These are phyloP conservation scores for Metschnikowia borealis DNA, from an alignment of 805 yeast genomes.

Conservation along the genomic window DNA sequence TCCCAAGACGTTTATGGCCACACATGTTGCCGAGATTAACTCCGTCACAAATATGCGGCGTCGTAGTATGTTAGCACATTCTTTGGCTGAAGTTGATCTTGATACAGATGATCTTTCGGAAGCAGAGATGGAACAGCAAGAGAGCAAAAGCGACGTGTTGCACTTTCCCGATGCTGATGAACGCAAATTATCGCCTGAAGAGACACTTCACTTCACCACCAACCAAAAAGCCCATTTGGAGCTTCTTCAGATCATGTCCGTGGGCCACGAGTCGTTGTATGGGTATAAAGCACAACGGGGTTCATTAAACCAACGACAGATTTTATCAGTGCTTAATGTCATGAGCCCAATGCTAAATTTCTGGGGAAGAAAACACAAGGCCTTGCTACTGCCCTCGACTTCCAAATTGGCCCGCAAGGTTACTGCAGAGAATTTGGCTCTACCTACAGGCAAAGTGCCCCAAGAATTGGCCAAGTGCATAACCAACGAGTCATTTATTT, in stretches of 20 bases:
- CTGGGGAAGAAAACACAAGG: slow-evolving; percentile 68
- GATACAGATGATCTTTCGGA: slow-evolving; percentile 42
- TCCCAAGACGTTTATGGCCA: slow-evolving; percentile 71
- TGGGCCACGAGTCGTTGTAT: slow-evolving; percentile 82
- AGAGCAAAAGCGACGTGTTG: slow-evolving; percentile 23
- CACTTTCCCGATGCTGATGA: slow-evolving; percentile 33
- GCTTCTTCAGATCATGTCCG: slow-evolving; percentile 67
- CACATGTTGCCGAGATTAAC: slow-evolving; percentile 79
- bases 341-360: slow-evolving; percentile 72
- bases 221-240: slow-evolving; percentile 77
- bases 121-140: slow-evolving; percentile 27
- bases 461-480: slow-evolving; percentile 41
- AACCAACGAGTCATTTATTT: slow-evolving; percentile 66
- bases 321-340: slow-evolving; percentile 65
- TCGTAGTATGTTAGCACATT: slow-evolving; percentile 70
- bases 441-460: slow-evolving; percentile 32
- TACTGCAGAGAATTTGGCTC: slow-evolving; percentile 24
- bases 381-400: slow-evolving; percentile 48
- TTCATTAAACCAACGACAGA: slow-evolving; percentile 54
- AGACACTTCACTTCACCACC: slow-evolving; percentile 48
- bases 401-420: slow-evolving; percentile 33
- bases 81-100: slow-evolving; percentile 62
- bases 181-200: slow-evolving; percentile 8
- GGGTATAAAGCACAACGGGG: slow-evolving; percentile 56
- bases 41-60: slow-evolving; percentile 79